A percentile compares a stretch with the other conserved stretches of the same genome.
Evolutionary conservation across 148 eudicot species (phyloP).

Genomic region (Rhododendron ferrugineum): DNA sequence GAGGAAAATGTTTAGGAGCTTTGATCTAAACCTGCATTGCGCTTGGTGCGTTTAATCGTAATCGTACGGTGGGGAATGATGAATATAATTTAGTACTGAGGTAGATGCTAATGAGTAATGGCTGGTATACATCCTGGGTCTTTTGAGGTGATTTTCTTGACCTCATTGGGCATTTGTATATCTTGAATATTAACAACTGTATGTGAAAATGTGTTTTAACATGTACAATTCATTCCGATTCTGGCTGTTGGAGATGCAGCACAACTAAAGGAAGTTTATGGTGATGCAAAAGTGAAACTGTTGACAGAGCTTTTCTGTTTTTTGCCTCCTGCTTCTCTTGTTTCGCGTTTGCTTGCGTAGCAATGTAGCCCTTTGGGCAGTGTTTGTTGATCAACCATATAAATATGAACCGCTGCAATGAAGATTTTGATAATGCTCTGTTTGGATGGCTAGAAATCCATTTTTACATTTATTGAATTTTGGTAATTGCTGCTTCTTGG

Average conservation of each 20-base stretch:
- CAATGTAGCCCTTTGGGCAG: neutral
- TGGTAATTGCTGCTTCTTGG: neutral
- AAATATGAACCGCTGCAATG: neutral
- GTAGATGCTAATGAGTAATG: conserved; percentile 1
- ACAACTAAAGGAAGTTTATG: neutral
- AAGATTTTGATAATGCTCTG: neutral
- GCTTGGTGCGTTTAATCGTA: neutral
- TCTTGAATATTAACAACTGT: neutral
- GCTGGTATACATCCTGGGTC: conserved; percentile 9
- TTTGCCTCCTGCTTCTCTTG: neutral
- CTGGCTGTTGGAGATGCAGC: neutral
- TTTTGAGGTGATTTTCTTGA: conserved; percentile 23
- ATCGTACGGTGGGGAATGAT: neutral
- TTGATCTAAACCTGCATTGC: neutral
- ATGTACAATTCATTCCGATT: neutral
- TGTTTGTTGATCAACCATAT: neutral
- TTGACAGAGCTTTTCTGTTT: neutral
- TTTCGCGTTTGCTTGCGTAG: neutral
- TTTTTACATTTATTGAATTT: neutral
- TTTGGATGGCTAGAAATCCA: neutral
- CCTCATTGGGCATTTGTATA: conserved; percentile 18
- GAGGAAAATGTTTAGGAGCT: conserved; percentile 1
- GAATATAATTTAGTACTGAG: conserved; percentile 2
- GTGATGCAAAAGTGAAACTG: neutral
- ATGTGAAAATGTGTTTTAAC: conserved; percentile 2